A percentile compares a stretch with the other conserved stretches of the same genome.
These are phyloP conservation scores for Termitomyces sp. DNA, from an alignment of 768 basidiomycete genomes.

Conservation along the genomic window DNA sequence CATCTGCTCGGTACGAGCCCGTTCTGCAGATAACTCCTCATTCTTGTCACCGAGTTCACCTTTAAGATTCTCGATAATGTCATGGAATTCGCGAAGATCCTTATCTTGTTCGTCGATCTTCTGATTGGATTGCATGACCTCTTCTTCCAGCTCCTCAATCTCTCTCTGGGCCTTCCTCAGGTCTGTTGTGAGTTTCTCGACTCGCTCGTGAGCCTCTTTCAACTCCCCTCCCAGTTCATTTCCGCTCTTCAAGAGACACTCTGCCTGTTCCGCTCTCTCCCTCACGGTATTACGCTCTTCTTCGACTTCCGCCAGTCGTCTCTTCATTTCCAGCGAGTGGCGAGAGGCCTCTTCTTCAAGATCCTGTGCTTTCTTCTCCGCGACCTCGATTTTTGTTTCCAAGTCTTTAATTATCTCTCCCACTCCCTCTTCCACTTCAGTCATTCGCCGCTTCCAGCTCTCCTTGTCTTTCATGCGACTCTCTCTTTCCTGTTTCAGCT, in stretches of 20 bases:
- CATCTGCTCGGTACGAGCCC: slow-evolving; percentile 19
- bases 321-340: slow-evolving; percentile 40
- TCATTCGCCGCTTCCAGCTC: slow-evolving; percentile 65
- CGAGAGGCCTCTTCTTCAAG: slow-evolving; percentile 31
- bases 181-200: slow-evolving; percentile 50
- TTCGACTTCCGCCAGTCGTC: slow-evolving; percentile 35
- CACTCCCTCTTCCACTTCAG: slow-evolving; percentile 66
- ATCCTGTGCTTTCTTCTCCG: slow-evolving; percentile 41
- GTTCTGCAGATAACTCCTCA: slow-evolving; percentile 31
- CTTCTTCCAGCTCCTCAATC: slow-evolving; percentile 58
- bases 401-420: slow-evolving; percentile 60
- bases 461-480: slow-evolving; percentile 64
- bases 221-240: slow-evolving; percentile 66
- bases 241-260: slow-evolving; percentile 54
- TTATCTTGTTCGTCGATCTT: slow-evolving; percentile 52
- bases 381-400: slow-evolving; percentile 46
- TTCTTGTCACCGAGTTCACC: slow-evolving; percentile 31
- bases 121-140: slow-evolving; percentile 44
- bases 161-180: slow-evolving; percentile 54
- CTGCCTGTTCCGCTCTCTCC: slow-evolving; percentile 60
- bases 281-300: slow-evolving; percentile 50
- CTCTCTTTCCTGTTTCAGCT: slow-evolving; percentile 46
- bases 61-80: slow-evolving; percentile 36
- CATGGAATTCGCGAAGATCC: slow-evolving; percentile 49
- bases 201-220: slow-evolving; percentile 57